A percentile compares a stretch with the other conserved stretches of the same genome.
These are phyloP conservation scores for Pseudocercospora musae DNA, from an alignment of 2,329 filamentous ascomycete genomes.

Conservation along the genomic window DNA sequence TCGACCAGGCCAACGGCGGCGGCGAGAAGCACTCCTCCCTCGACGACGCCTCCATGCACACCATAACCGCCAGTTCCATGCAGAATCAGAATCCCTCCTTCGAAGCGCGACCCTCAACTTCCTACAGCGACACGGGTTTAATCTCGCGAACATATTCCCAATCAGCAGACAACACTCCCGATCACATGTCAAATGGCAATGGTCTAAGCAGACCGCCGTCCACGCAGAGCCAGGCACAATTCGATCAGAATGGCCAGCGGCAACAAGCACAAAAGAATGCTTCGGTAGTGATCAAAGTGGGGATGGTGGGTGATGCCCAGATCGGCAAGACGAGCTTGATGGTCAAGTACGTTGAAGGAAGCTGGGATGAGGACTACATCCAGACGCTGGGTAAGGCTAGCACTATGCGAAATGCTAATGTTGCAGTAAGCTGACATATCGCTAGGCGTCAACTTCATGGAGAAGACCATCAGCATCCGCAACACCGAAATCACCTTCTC, in stretches of 20 bases:
- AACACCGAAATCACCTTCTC: slow-evolving; percentile 99
- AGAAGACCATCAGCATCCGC: slow-evolving; percentile 98
- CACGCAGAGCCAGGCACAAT: slow-evolving; percentile 31
- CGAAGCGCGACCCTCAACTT: slow-evolving; percentile 49
- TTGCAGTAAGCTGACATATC: slow-evolving; percentile 5
- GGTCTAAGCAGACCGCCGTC: slow-evolving; percentile 33
- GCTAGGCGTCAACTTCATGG: slow-evolving; percentile 96
- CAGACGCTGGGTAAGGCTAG: slow-evolving; percentile 72
- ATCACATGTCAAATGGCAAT: slow-evolving; percentile 33
- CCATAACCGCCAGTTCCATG: slow-evolving; percentile 44
- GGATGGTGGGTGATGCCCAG: slow-evolving; percentile 98
- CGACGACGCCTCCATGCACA: slow-evolving; percentile 49
- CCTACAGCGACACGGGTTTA: slow-evolving; percentile 52
- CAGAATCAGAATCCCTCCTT: slow-evolving; percentile 38
- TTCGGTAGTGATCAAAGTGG: slow-evolving; percentile 95
- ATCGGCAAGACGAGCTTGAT: slow-evolving; percentile 99
- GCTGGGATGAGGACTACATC: slow-evolving; percentile 99
- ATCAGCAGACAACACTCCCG: slow-evolving; percentile 41
- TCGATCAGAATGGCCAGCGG: slow-evolving; percentile 33
- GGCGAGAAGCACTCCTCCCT: slow-evolving; percentile 31
- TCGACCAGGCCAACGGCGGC: slow-evolving; percentile 13
- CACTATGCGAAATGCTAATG: not conserved
- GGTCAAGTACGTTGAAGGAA: slow-evolving; percentile 99
- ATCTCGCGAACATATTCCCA: slow-evolving; percentile 43
- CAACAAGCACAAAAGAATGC: slow-evolving; percentile 48